These are phyloP conservation scores for Erysimum pusillum DNA, from an alignment of 441 rosid species.

Conservation along the genomic window DNA sequence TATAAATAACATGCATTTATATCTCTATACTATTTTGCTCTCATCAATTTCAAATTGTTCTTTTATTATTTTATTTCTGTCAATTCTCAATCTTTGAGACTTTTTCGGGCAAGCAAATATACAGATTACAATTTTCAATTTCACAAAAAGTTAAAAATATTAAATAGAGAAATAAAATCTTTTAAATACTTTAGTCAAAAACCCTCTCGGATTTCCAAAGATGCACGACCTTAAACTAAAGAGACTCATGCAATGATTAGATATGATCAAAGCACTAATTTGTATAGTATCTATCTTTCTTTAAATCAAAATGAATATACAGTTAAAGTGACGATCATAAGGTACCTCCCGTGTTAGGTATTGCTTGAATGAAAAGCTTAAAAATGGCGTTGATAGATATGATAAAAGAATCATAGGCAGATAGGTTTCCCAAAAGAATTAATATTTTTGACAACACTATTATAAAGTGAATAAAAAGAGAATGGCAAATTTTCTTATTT, in stretches of 20 bases:
- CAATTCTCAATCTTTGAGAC: constrained; percentile 19
- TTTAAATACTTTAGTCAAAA: constrained; percentile 27
- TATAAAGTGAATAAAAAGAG: constrained; percentile 49
- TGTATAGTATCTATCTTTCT: constrained; percentile 37
- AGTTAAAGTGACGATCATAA: constrained; percentile 33
- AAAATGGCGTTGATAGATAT: constrained; percentile 51
- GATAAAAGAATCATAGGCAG: constrained; percentile 26
- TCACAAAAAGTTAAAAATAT: neutral
- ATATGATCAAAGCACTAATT: constrained; percentile 49
- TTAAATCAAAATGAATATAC: constrained; percentile 20
- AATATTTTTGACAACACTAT: constrained; percentile 39
- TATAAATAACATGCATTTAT: constrained; percentile 19
- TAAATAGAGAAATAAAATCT: neutral
- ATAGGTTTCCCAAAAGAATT: constrained; percentile 22
- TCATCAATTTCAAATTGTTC: neutral
- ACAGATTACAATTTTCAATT: neutral
- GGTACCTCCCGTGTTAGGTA: constrained; percentile 59
- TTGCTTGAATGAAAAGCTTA: constrained; percentile 49
- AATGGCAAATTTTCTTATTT: constrained; percentile 36
- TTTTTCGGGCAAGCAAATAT: constrained; percentile 3
- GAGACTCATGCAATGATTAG: constrained; percentile 52
- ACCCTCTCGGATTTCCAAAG: constrained; percentile 47
- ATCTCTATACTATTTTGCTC: constrained; percentile 16
- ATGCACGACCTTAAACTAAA: constrained; percentile 50
- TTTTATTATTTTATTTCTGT: constrained; percentile 18